Percentiles rank a stretch among this genome's conserved stretches.
These are phyloP conservation scores for Candida coleopterorum DNA, from an alignment of 805 yeast genomes.

Conservation along the genomic window DNA sequence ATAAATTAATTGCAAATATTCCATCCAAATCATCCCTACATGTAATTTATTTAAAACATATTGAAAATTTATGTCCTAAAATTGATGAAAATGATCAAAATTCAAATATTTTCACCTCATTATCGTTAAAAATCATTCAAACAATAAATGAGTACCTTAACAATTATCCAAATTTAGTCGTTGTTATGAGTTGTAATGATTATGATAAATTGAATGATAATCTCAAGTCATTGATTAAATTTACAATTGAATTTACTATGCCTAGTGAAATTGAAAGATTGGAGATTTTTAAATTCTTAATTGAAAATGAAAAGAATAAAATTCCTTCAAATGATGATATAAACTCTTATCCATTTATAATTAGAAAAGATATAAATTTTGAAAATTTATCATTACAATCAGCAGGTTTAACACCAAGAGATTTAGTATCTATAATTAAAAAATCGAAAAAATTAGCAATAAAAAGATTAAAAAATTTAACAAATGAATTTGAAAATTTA, in stretches of 20 bases:
- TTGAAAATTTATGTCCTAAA: conserved; percentile 70
- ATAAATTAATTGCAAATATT: conserved; percentile 45
- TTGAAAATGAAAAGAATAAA: conserved; percentile 17
- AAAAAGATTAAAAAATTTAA: conserved; percentile 39
- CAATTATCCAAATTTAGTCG: conserved; percentile 39
- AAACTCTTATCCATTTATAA: conserved; percentile 14
- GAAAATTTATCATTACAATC: conserved; percentile 71
- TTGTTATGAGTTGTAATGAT: conserved; percentile 66
- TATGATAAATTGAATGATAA: conserved; percentile 63
- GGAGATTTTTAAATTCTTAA: conserved; percentile 53
- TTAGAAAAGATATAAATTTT: conserved; percentile 46
- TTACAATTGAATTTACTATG: conserved; percentile 70
- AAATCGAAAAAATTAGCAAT: conserved; percentile 58
- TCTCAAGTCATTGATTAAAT: conserved; percentile 64
- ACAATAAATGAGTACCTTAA: conserved; percentile 51
- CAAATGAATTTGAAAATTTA: conserved; percentile 16
- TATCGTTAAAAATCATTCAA: conserved; percentile 52
- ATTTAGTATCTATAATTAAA: conserved; percentile 64
- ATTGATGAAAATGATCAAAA: conserved; percentile 54
- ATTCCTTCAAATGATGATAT: neutral
- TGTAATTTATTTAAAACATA: conserved; percentile 61
- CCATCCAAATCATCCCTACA: conserved; percentile 19
- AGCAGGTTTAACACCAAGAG: conserved; percentile 89
- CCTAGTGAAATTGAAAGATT: conserved; percentile 75
- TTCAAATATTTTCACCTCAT: conserved; percentile 34